These are phyloP conservation scores for Cylindrotheca fusiformis DNA, from an alignment of 108 stramenopile species.

Conservation along the genomic window DNA sequence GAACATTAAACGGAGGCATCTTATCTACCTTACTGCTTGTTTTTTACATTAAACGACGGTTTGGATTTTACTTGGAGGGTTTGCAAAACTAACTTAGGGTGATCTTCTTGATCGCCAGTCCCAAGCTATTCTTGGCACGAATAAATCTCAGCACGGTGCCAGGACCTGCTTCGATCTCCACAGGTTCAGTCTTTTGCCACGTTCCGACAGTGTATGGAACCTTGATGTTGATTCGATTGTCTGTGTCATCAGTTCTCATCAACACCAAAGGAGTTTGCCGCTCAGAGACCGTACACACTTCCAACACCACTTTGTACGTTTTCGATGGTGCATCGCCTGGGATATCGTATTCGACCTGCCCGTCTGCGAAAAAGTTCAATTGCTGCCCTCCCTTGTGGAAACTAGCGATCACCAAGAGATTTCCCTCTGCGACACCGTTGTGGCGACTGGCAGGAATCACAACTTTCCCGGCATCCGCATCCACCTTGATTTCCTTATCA, in stretches of 20 bases:
- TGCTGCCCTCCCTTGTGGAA: slow-evolving; percentile 33
- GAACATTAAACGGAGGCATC: no score
- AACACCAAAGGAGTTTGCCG: slow-evolving; percentile 25
- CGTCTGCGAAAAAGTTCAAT: slow-evolving; percentile 35
- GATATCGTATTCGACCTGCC: slow-evolving; percentile 31
- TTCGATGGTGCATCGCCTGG: slow-evolving; percentile 21
- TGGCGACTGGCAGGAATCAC: slow-evolving; percentile 25
- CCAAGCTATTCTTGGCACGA: slow-evolving; percentile 33
- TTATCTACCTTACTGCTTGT: no score
- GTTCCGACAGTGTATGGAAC: slow-evolving; percentile 52
- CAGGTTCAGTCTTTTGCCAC: slow-evolving; percentile 39
- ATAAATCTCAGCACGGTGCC: slow-evolving; percentile 23
- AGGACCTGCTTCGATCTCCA: slow-evolving; percentile 14
- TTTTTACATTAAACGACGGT: no score
- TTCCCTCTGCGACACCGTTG: slow-evolving; percentile 10
- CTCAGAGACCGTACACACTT: slow-evolving; percentile 43
- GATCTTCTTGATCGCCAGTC: slow-evolving; percentile 49
- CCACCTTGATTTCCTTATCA: slow-evolving; percentile 9
- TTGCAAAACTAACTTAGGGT: slow-evolving; percentile 17
- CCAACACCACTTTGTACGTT: slow-evolving; percentile 23
- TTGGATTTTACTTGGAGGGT: no score
- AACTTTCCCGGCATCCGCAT: slow-evolving; percentile 9
- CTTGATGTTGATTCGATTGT: slow-evolving; percentile 7
- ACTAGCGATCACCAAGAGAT: slow-evolving; percentile 30
- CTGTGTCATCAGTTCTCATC: slow-evolving; percentile 15